Base-by-base conservation (phyloP, 108 stramenopile species). In the Nitzschia sp. region DNA sequence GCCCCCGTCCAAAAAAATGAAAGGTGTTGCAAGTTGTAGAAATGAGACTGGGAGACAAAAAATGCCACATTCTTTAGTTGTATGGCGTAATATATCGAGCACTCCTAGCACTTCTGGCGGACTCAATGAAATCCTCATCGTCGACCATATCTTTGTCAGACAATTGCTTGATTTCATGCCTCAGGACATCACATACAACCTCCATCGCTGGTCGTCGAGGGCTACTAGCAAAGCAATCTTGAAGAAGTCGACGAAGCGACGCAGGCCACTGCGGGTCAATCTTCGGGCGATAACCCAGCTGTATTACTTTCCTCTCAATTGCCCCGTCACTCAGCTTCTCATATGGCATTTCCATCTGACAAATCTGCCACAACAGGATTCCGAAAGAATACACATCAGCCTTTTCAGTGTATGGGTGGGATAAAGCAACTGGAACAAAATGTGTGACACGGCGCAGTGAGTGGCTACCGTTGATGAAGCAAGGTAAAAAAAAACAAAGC, bases 361-460 rank as follows among this genome's bases (percentile, higher is more conserved):
- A 76, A 3, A 91, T 83, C 63, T 91, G 85, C 84, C 85, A 91
- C 44, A 89, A 66, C 45, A 94, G 63, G 35, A 94, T 86, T 8
- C 82, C 77, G 52, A 91, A 86, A 19, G 86, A 88, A 68, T 94
- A 94, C 11, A 90, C 88, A 77, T 94, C 93, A 16, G 85, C 86
- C 11, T 68, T 75, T 45, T 87, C 84, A 74, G 88, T 88, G 76
- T 94, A 94, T 5, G 88, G 85, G 45, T 81, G 32, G 61, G 73
- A 77, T 58, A 72, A 53, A 5, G 86, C 86, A 3, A 91, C 86
- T 67, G n/a, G n/a, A n/a, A n/a, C n/a, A n/a, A n/a, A n/a, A n/a
- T n/a, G n/a, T n/a, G n/a, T n/a, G n/a, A n/a, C n/a, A n/a, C n/a
- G n/a, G n/a, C n/a, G n/a, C n/a, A n/a, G n/a, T n/a, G n/a, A n/a